A percentile compares a stretch with the other conserved stretches of the same genome.
Evolutionary conservation across 2,329 filamentous ascomycete genomes (phyloP).

Genomic region (Seiridium unicorne): DNA sequence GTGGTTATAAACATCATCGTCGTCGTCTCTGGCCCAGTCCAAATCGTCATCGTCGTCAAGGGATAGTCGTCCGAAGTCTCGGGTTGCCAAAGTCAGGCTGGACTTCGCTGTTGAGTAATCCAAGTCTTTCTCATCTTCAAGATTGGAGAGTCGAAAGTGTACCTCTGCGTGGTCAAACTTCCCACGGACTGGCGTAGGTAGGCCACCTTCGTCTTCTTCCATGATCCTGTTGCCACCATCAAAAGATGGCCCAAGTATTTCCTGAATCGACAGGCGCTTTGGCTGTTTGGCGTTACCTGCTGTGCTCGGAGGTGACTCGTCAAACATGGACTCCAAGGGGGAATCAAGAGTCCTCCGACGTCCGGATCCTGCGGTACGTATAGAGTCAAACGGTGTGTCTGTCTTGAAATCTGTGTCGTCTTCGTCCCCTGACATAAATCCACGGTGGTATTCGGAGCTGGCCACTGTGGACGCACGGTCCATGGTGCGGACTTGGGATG

Average conservation of each 20-base stretch:
- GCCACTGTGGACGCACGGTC: conserved; percentile 64
- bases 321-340: conserved; percentile 76
- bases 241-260: conserved; percentile 54
- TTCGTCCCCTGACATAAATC: conserved; percentile 67
- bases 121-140: conserved; percentile 20
- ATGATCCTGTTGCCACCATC: conserved; percentile 57
- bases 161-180: conserved; percentile 28
- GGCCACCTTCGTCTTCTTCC: conserved; percentile 58
- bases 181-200: conserved; percentile 48
- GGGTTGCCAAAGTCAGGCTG: conserved; percentile 31
- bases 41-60: conserved; percentile 63
- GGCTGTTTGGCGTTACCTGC: conserved; percentile 47
- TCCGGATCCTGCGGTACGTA: conserved; percentile 68
- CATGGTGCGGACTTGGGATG: conserved; percentile 30
- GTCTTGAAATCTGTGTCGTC: conserved; percentile 62
- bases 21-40: conserved; percentile 60
- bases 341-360: conserved; percentile 67
- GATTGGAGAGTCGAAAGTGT: conserved; percentile 19
- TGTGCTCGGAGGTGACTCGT: conserved; percentile 69
- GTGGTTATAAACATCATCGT: conserved; percentile 51
- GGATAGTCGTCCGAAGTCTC: conserved; percentile 50
- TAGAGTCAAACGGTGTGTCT: conserved; percentile 74
- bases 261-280: conserved; percentile 58
- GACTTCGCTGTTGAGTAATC: conserved; percentile 22
- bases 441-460: conserved; percentile 69